phyloP scores from a whole-genome alignment of 2,329 filamentous ascomycete species.

The Zymoseptoria brevis region DNA sequence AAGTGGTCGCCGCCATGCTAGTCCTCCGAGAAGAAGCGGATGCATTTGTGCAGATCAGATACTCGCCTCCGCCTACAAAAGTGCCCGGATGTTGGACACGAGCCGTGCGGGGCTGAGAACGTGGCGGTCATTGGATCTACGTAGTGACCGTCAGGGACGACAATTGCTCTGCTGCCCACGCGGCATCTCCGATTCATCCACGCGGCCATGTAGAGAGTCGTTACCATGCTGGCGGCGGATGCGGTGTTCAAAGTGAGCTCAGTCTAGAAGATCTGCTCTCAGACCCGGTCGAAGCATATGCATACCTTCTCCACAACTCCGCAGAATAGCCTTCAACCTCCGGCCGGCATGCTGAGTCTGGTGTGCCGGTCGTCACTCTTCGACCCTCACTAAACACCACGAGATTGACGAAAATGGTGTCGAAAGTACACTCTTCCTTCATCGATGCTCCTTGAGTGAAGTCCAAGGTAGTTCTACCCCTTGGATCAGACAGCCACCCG shows the following conservation, averaged over 20 bases:
- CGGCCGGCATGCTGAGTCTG: neutral
- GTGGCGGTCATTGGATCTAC: neutral
- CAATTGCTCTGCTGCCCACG: neutral
- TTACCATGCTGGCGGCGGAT: neutral
- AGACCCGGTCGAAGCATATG: neutral
- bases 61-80: neutral
- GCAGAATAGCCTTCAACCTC: neutral
- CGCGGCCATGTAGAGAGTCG: neutral
- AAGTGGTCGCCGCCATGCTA: slow-evolving; percentile 8
- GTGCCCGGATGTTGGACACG: neutral
- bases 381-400: neutral
- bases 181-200: neutral
- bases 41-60: neutral
- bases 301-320: slow-evolving; percentile 6
- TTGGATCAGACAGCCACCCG: neutral
- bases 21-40: neutral
- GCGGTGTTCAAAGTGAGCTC: neutral
- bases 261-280: neutral
- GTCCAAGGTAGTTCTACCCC: neutral
- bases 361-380: neutral
- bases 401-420: neutral
- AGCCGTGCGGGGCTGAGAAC: neutral
- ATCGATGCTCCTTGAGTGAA: neutral
- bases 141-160: neutral
- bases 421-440: neutral